phyloP scores from a whole-genome alignment of 345 rosid genomes.

The Populus nigra region DNA sequence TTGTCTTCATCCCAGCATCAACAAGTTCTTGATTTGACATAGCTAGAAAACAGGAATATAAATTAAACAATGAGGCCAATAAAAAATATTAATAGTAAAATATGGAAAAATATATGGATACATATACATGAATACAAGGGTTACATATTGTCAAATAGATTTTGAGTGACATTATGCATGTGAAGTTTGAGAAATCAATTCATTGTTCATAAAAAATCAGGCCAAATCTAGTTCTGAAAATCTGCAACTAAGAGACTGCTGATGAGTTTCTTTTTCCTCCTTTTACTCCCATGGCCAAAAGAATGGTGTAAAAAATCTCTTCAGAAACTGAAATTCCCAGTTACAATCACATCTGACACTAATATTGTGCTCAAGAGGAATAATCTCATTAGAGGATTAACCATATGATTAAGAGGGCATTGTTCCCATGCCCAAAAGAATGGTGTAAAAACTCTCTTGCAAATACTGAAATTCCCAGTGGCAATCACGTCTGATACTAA shows the following conservation, averaged over 20 bases:
- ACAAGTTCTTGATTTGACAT: slow-evolving; percentile 95
- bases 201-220: too few species aligned
- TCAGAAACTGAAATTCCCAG: not conserved
- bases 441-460: not conserved
- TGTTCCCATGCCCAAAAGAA: not conserved
- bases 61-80: not conserved
- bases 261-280: not conserved
- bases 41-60: slow-evolving; percentile 36
- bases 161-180: not conserved
- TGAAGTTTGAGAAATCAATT: not conserved
- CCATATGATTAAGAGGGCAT: too few species aligned
- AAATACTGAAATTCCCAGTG: not conserved
- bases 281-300: not conserved
- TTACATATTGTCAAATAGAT: not conserved
- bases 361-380: not conserved
- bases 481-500: not conserved
- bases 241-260: too few species aligned
- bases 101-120: not conserved
- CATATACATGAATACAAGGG: not conserved
- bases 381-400: too few species aligned
- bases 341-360: not conserved
- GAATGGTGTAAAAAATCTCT: not conserved
- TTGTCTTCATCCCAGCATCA: slow-evolving; percentile 68
- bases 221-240: too few species aligned
- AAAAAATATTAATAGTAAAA: not conserved